Conservation (phyloP, 805 yeast genomes). For the Clavispora santaluciae region DNA sequence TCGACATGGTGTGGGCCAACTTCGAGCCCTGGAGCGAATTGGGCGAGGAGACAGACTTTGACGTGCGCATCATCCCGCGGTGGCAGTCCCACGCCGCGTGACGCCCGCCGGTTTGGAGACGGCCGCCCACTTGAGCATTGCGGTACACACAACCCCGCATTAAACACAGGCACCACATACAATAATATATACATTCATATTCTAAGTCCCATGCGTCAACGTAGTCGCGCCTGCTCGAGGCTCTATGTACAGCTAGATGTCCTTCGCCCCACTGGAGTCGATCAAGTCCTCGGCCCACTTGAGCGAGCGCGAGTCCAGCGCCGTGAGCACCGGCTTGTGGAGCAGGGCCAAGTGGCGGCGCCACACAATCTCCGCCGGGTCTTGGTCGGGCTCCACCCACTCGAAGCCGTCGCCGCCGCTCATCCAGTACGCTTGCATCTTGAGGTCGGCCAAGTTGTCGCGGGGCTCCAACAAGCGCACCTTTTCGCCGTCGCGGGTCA, state of each 20-base stretch:
- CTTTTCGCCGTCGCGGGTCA: slow-evolving; percentile 33
- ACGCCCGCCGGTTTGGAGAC: not conserved
- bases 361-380: slow-evolving; percentile 42
- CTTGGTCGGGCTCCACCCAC: slow-evolving; percentile 22
- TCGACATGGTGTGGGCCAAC: slow-evolving; percentile 39
- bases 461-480: slow-evolving; percentile 35
- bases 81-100: slow-evolving; percentile 8
- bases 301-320: slow-evolving; percentile 15
- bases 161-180: too few relatives aligned
- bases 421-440: slow-evolving; percentile 81
- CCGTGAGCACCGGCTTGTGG: slow-evolving; percentile 15
- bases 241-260: not conserved
- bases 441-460: slow-evolving; percentile 53
- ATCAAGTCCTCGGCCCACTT: slow-evolving; percentile 41
- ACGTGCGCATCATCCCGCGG: slow-evolving; percentile 35
- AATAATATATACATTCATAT: too few relatives aligned
- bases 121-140: not conserved
- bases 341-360: slow-evolving; percentile 23
- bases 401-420: slow-evolving; percentile 41
- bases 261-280: slow-evolving; percentile 7
- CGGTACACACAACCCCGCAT: too few relatives aligned
- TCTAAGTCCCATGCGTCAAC: too few relatives aligned
- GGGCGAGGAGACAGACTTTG: slow-evolving; percentile 34
- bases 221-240: too few relatives aligned
- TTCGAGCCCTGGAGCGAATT: slow-evolving; percentile 46